phyloP scores from a whole-genome alignment of 495 filamentous ascomycete species.

The Aeminium ludgeri region DNA sequence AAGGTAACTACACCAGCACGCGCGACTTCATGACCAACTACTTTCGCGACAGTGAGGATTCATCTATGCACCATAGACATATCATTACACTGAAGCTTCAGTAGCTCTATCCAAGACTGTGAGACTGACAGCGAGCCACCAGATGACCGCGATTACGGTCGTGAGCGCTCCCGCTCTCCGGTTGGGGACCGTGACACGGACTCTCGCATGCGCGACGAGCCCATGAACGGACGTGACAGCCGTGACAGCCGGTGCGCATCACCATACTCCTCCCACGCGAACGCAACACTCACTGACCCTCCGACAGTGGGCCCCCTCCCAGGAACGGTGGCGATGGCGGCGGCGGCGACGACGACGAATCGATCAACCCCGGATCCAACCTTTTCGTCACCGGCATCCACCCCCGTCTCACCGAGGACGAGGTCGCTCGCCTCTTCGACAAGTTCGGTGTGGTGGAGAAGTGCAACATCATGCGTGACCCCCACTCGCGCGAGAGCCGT shows the following conservation, averaged over 20 bases:
- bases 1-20: constrained; percentile 16
- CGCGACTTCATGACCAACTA: background rate
- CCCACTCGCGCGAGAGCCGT: constrained; percentile 93
- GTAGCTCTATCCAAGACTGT: background rate
- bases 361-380: constrained; percentile 86
- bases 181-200: constrained; percentile 43
- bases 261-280: constrained; percentile 12
- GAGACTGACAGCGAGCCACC: constrained; percentile 1
- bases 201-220: constrained; percentile 26
- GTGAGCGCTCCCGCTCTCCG: constrained; percentile 85
- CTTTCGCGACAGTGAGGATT: constrained; percentile 5
- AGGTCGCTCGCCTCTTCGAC: constrained; percentile 87
- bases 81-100: constrained; percentile 1
- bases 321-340: constrained; percentile 27
- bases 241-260: constrained; percentile 23
- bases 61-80: background rate
- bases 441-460: constrained; percentile 98
- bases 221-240: constrained; percentile 45
- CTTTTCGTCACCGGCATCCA: constrained; percentile 98
- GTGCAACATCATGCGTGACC: constrained; percentile 98
- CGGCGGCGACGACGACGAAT: constrained; percentile 56
- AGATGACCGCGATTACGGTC: constrained; percentile 27
- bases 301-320: constrained; percentile 26
- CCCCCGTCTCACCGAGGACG: constrained; percentile 76
- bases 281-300: constrained; percentile 1